A percentile compares a stretch with the other conserved stretches of the same genome.
These are phyloP conservation scores for Annona squamosa DNA, from an alignment of 164 flowering plant species.

Conservation along the genomic window DNA sequence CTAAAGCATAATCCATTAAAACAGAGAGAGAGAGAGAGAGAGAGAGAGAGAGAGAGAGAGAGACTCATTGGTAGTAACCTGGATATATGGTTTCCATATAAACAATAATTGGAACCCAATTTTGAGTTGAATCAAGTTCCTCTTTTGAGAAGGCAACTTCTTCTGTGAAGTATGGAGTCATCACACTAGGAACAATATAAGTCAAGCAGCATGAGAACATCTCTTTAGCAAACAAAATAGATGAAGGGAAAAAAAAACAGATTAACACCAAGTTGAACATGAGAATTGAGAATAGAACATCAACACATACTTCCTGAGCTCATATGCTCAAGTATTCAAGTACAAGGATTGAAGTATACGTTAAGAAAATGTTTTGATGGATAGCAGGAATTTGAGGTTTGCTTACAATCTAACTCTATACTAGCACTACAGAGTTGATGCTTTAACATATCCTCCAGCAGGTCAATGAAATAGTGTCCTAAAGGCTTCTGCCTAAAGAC, in stretches of 20 bases:
- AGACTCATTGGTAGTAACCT: constrained; percentile 35
- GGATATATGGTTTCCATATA: constrained; percentile 90
- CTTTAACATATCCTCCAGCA: too few relatives aligned
- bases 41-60: not conserved
- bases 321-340: not conserved
- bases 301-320: not conserved
- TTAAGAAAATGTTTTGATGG: not conserved
- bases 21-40: not conserved
- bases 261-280: not conserved
- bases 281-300: not conserved
- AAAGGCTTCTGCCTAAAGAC: not conserved
- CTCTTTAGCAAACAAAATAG: not conserved
- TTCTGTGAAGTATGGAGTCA: constrained; percentile 85
- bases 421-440: not conserved
- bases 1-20: not conserved
- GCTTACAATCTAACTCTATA: too few relatives aligned
- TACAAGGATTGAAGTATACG: not conserved
- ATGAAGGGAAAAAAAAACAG: not conserved
- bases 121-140: constrained; percentile 61
- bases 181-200: constrained; percentile 40
- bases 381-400: not conserved
- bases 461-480: not conserved
- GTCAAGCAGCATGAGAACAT: not conserved
- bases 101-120: constrained; percentile 64
- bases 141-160: constrained; percentile 67